These are phyloP conservation scores for Gracilariopsis chorda DNA, from an alignment of 23 red algal genomes.

Conservation along the genomic window DNA sequence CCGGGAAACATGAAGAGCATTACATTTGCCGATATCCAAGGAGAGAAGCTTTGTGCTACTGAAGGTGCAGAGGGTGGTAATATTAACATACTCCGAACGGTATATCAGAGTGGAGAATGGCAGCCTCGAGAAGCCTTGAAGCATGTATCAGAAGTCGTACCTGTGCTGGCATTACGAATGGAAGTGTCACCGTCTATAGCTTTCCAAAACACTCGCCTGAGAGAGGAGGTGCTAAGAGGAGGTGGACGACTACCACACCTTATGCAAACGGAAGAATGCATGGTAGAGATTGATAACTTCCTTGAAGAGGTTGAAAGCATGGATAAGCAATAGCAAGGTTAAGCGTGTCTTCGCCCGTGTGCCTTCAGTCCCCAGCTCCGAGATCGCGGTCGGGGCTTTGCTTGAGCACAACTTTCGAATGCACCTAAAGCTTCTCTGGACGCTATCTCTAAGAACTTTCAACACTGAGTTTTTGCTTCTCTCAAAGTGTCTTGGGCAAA, in stretches of 20 bases:
- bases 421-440: no score
- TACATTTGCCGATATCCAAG: not conserved
- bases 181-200: not conserved
- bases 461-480: no score
- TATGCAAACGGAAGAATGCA: not conserved
- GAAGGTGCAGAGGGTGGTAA: constrained; percentile 31
- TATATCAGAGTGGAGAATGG: constrained; percentile 11
- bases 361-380: no score
- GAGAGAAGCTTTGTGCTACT: constrained; percentile 9
- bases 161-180: constrained; percentile 2
- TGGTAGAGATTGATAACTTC: constrained; percentile 15
- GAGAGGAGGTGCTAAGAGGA: not conserved
- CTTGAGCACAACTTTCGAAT: no score
- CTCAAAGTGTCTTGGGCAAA: no score
- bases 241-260: constrained; percentile 15
- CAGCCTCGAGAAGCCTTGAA: not conserved
- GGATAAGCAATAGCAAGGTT: not conserved
- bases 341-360: not conserved
- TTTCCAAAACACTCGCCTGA: not conserved
- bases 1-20: not conserved
- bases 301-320: not conserved
- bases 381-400: no score
- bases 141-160: constrained; percentile 6
- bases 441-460: no score
- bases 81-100: not conserved